These are phyloP conservation scores for barrel medic (Medicago truncatula) DNA, from an alignment of 306 rosid genomes.

Conservation along the genomic window DNA sequence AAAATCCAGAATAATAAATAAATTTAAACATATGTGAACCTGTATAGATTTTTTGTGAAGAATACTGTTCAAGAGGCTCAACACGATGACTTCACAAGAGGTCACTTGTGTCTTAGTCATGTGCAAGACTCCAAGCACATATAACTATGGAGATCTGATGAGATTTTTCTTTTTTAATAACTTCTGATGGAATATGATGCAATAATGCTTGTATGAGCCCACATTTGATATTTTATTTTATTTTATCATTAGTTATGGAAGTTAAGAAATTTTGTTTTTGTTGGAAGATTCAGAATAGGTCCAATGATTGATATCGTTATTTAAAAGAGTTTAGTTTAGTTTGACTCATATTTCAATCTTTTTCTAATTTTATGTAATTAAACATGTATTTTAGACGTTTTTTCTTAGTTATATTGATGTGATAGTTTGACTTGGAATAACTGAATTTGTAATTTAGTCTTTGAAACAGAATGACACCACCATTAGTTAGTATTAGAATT, in stretches of 20 bases:
- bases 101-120: no score
- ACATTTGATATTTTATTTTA: background rate
- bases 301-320: background rate
- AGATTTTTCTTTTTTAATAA: no score
- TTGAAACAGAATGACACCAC: no score
- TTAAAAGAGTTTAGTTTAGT: no score
- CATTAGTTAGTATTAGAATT: no score
- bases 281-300: background rate
- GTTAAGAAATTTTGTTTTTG: background rate
- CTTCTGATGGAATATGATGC: no score
- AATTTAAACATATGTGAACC: background rate
- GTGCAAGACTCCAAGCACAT: no score
- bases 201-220: background rate
- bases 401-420: background rate
- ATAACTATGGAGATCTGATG: no score
- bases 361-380: no score
- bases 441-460: no score
- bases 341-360: background rate
- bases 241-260: background rate
- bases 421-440: background rate
- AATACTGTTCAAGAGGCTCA: background rate
- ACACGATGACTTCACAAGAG: no score
- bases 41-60: background rate
- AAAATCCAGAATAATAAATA: background rate
- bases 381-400: background rate